Evolutionary conservation across 805 yeast genomes (phyloP).

Genomic region (Candida morakotiae): DNA sequence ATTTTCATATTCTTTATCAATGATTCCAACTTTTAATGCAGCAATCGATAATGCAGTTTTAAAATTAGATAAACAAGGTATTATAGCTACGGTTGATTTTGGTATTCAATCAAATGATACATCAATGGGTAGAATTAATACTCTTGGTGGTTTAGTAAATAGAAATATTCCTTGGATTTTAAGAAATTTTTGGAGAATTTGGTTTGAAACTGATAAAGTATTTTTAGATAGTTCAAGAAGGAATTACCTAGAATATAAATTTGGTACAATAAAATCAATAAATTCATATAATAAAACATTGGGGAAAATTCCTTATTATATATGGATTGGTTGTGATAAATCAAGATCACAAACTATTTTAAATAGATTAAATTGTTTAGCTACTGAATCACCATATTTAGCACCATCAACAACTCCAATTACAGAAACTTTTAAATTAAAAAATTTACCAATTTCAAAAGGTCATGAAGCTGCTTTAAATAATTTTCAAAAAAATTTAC

Average conservation of each 20-base stretch:
- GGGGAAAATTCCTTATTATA: slow-evolving; percentile 77
- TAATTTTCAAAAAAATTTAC: slow-evolving; percentile 60
- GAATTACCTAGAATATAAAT: slow-evolving; percentile 76
- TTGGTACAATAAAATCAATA: slow-evolving; percentile 75
- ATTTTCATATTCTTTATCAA: slow-evolving; percentile 75
- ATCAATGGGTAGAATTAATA: slow-evolving; percentile 63
- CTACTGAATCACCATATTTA: slow-evolving; percentile 78
- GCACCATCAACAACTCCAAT: slow-evolving; percentile 45
- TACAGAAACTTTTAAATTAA: slow-evolving; percentile 18
- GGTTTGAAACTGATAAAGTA: slow-evolving; percentile 85
- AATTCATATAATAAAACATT: slow-evolving; percentile 61
- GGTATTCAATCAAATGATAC: slow-evolving; percentile 70
- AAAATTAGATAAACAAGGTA: slow-evolving; percentile 52
- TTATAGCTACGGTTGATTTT: slow-evolving; percentile 72
- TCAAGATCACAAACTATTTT: slow-evolving; percentile 37
- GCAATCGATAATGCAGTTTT: slow-evolving; percentile 65
- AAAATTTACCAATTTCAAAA: slow-evolving; percentile 42
- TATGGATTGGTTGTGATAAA: slow-evolving; percentile 68
- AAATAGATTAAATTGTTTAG: slow-evolving; percentile 67
- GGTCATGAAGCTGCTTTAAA: slow-evolving; percentile 74
- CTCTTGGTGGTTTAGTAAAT: slow-evolving; percentile 68
- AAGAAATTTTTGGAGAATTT: slow-evolving; percentile 79
- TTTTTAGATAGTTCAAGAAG: slow-evolving; percentile 77
- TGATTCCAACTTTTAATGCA: slow-evolving; percentile 82
- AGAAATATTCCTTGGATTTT: slow-evolving; percentile 75